Conservation (phyloP, 2,329 filamentous ascomycete species). For the Leptoxyphium fumago region DNA sequence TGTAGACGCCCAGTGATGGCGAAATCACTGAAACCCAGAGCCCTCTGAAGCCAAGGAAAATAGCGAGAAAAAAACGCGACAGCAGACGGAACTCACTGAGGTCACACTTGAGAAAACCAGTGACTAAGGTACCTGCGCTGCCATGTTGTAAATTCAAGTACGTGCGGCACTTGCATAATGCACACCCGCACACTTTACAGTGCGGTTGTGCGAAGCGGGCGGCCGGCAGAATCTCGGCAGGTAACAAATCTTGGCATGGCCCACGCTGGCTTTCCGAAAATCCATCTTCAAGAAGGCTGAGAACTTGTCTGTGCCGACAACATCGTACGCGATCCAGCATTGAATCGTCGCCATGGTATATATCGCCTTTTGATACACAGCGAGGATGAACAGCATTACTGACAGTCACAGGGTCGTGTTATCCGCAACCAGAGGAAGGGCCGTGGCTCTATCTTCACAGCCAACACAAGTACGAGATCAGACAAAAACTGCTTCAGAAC, state of each 20-base stretch:
- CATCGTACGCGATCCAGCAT: constrained; percentile 2
- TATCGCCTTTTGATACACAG: background rate
- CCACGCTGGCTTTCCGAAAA: background rate
- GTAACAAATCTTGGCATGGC: background rate
- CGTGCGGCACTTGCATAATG: too few relatives aligned
- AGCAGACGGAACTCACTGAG: too few relatives aligned
- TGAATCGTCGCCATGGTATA: constrained; percentile 3
- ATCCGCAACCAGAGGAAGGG: constrained; percentile 64
- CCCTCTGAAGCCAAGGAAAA: too few relatives aligned
- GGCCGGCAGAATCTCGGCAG: background rate
- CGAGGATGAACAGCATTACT: constrained; percentile 2
- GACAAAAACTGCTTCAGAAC: constrained; percentile 4
- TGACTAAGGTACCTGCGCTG: too few relatives aligned
- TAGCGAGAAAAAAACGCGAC: too few relatives aligned
- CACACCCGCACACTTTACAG: too few relatives aligned
- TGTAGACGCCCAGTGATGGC: too few relatives aligned
- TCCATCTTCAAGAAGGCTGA: background rate
- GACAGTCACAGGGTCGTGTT: constrained; percentile 43
- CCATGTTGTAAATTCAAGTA: too few relatives aligned
- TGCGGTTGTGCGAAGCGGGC: background rate
- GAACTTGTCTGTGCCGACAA: background rate
- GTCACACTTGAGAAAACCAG: too few relatives aligned
- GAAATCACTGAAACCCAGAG: too few relatives aligned
- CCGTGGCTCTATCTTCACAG: constrained; percentile 62
- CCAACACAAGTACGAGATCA: constrained; percentile 6